Base-by-base conservation (phyloP, 768 basidiomycete species). In the Kwoniella mangroviensis region DNA sequence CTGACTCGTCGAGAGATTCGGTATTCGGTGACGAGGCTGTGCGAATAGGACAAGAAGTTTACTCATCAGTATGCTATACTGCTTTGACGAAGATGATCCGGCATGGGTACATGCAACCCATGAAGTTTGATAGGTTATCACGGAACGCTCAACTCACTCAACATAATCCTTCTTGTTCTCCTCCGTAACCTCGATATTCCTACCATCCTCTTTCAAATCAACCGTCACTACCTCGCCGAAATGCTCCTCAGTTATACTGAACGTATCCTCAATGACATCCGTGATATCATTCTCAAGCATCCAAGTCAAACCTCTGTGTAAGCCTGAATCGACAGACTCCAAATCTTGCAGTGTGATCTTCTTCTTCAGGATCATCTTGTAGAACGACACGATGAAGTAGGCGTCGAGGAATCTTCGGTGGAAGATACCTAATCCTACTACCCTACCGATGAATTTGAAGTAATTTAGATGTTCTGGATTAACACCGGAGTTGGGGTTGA, bases 271-370 rank as follows among this genome's bases (percentile, higher is more conserved):
- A 75, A 99, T 94, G 68, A 99, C 87, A 80, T 97, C 96, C 5
- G 95, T 98, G 73, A 98, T 98, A 81, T 98, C 94, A 83, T 99
- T 97, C 80, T 98, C 95, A 94, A 98, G 88, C 94, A 98, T 99
- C 97, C 97, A 99, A 24, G 92, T 94, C 85, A 99, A 87, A 70
- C 94, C 94, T 54, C 96, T 90, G 82, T 93, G 91, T 69, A 98
- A 84, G 81, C 98, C 97, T 1, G 90, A 93, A 84, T 99, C 97
- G 26, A 99, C 96, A 81, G 91, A 92, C 86, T 98, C 96, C 76
- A 99, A 85, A 84, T 99, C 97, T 7, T 91, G 88, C 51, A 98
- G 84, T 0, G 91, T 91, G 41, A 98, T 94, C 85, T 98, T 97
- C 87, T 98, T 98, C 87, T 92, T 93, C 79, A 99, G 82, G 70